These are phyloP conservation scores for Ilyonectria mors-panacis DNA, from an alignment of 2,329 filamentous ascomycete genomes.

Conservation along the genomic window DNA sequence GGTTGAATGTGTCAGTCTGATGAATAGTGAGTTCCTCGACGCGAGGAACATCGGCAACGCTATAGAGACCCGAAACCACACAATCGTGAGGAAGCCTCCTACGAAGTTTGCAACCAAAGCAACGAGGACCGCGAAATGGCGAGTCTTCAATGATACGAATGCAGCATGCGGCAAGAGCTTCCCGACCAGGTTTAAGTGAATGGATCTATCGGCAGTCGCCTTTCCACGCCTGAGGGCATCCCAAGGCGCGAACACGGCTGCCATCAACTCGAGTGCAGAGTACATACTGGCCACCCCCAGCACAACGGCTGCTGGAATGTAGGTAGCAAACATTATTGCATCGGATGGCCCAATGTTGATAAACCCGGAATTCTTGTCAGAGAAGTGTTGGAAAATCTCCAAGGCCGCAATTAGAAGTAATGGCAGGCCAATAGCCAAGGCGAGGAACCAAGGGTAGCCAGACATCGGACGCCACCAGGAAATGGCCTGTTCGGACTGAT, in stretches of 20 bases:
- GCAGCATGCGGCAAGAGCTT: slow-evolving; percentile 42
- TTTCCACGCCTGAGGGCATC: slow-evolving; percentile 38
- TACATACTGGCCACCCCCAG: slow-evolving; percentile 43
- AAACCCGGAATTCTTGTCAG: slow-evolving; percentile 47
- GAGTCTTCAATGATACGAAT: slow-evolving; percentile 34
- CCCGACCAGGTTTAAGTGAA: slow-evolving; percentile 40
- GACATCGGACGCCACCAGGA: slow-evolving; percentile 44
- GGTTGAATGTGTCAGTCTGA: slow-evolving; percentile 47
- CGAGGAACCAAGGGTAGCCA: slow-evolving; percentile 43
- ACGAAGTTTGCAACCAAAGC: slow-evolving; percentile 41
- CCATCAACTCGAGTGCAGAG: slow-evolving; percentile 38
- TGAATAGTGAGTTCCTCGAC: slow-evolving; percentile 43
- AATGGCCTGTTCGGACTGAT: slow-evolving; percentile 14
- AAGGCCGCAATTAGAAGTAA: slow-evolving; percentile 39
- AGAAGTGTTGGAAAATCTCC: slow-evolving; percentile 43
- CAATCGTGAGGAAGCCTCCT: slow-evolving; percentile 39
- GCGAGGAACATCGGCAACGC: slow-evolving; percentile 41
- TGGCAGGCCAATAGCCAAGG: slow-evolving; percentile 43
- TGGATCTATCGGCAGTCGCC: slow-evolving; percentile 34
- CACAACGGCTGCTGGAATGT: slow-evolving; percentile 43
- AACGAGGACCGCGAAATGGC: slow-evolving; percentile 43
- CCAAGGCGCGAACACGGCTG: slow-evolving; percentile 44
- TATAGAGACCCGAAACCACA: slow-evolving; percentile 48
- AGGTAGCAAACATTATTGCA: slow-evolving; percentile 48
- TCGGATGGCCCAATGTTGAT: slow-evolving; percentile 30